phyloP scores from a whole-genome alignment of 2,329 filamentous ascomycete species.

The Tolypocladium tropicale region DNA sequence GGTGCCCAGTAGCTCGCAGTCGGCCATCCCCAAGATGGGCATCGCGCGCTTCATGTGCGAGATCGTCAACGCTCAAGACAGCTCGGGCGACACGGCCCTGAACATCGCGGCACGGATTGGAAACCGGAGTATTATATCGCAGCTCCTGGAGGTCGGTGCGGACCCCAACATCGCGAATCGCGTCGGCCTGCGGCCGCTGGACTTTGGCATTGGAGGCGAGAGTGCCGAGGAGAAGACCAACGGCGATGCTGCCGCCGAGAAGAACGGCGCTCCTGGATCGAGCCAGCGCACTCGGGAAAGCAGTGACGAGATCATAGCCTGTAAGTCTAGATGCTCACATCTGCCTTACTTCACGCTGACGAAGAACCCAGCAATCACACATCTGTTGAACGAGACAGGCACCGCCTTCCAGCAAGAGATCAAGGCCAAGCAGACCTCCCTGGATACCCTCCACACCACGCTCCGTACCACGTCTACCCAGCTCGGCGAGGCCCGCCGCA shows the following conservation, averaged over 20 bases:
- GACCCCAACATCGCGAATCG: constrained; percentile 88
- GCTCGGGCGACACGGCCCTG: constrained; percentile 86
- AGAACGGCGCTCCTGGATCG: constrained; percentile 31
- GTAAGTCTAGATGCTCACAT: constrained; percentile 37
- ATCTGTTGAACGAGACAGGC: constrained; percentile 70
- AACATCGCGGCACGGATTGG: constrained; percentile 90
- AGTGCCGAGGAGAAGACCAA: constrained; percentile 33
- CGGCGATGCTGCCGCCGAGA: constrained; percentile 31
- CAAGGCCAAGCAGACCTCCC: constrained; percentile 69
- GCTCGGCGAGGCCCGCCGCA: constrained; percentile 66
- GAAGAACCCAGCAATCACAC: constrained; percentile 56
- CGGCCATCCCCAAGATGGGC: constrained; percentile 56
- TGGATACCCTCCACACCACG: constrained; percentile 72
- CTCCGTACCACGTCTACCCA: constrained; percentile 73
- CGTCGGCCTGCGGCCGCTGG: constrained; percentile 78
- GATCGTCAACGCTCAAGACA: constrained; percentile 92
- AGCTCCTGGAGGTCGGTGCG: constrained; percentile 87
- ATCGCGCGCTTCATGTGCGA: constrained; percentile 92
- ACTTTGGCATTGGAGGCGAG: constrained; percentile 83
- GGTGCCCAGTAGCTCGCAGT: constrained; percentile 28
- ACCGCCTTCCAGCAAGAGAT: constrained; percentile 72
- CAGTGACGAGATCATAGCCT: constrained; percentile 68
- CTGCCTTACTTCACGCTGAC: neutral
- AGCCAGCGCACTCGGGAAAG: constrained; percentile 56
- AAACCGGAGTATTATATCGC: constrained; percentile 91